phyloP scores from a whole-genome alignment of 169 alveolate species.

The Babesia bigemina region DNA sequence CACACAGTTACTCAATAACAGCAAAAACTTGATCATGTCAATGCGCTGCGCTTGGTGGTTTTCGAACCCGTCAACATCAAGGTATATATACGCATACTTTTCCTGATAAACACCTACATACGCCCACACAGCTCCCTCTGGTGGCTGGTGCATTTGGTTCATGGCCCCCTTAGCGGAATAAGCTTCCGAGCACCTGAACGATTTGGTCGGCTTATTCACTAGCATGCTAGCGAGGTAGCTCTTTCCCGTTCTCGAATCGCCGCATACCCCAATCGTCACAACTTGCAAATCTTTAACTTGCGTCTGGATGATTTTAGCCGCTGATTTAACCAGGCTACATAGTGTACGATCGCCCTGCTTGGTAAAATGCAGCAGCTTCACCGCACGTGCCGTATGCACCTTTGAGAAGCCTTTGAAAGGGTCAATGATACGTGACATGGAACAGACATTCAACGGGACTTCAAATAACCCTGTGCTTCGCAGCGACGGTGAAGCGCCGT shows the following conservation, averaged over 20 bases:
- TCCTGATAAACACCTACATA: conserved; percentile 60
- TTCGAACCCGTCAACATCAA: conserved; percentile 59
- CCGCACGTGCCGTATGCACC: conserved; percentile 46
- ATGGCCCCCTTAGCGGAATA: conserved; percentile 1
- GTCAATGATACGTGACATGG: conserved; percentile 53
- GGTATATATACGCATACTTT: conserved; percentile 52
- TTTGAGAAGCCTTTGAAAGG: conserved; percentile 66
- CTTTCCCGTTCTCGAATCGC: conserved; percentile 55
- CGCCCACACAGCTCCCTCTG: conserved; percentile 59
- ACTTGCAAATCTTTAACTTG: conserved; percentile 42
- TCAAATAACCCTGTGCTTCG: conserved; percentile 39
- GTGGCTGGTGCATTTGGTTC: conserved; percentile 19
- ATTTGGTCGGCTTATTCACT: conserved; percentile 42
- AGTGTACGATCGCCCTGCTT: conserved; percentile 1
- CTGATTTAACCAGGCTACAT: conserved; percentile 42
- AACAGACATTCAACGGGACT: conserved; percentile 55
- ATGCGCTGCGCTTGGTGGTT: conserved; percentile 29
- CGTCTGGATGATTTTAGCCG: conserved; percentile 31
- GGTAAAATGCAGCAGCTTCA: conserved; percentile 34
- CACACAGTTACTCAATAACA: conserved; percentile 46
- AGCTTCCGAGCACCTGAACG: conserved; percentile 49
- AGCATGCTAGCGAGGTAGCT: conserved; percentile 62
- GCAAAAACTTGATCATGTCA: conserved; percentile 33
- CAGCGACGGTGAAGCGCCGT: neutral
- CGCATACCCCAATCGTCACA: conserved; percentile 48